Evolutionary conservation across 1,284 basidiomycete genomes (phyloP).

Genomic region (Baeospora myosura): DNA sequence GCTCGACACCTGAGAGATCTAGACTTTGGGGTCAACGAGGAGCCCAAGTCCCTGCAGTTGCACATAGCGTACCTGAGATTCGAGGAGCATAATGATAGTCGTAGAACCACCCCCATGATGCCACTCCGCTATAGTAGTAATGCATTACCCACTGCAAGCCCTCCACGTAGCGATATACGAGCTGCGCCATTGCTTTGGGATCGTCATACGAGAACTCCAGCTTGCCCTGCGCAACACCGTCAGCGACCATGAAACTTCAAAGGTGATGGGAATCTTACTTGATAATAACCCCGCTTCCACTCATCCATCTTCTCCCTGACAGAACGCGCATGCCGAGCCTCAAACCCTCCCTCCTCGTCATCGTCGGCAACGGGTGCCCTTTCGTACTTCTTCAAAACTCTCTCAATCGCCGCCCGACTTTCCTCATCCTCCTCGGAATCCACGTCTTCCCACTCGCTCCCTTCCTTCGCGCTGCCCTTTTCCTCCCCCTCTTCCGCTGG

Average conservation of each 20-base stretch:
- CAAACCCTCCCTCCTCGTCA: slow-evolving; percentile 67
- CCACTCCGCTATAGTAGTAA: slow-evolving; percentile 96
- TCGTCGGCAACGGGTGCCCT: slow-evolving; percentile 71
- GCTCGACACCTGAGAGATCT: slow-evolving; percentile 75
- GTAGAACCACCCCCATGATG: slow-evolving; percentile 99
- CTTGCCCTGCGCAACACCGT: slow-evolving; percentile 52
- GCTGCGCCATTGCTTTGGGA: slow-evolving; percentile 55
- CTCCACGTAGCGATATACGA: slow-evolving; percentile 83
- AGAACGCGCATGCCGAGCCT: slow-evolving; percentile 67
- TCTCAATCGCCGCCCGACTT: slow-evolving; percentile 62
- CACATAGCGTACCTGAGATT: slow-evolving; percentile 65
- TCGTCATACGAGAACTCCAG: slow-evolving; percentile 73
- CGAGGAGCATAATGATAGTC: slow-evolving; percentile 95
- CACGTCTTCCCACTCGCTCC: too few species aligned
- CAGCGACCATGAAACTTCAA: slow-evolving; percentile 1
- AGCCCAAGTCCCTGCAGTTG: background rate
- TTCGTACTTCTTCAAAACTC: slow-evolving; percentile 84
- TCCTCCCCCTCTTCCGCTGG: slow-evolving; percentile 40
- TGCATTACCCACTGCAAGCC: slow-evolving; percentile 99
- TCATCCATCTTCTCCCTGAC: slow-evolving; percentile 82
- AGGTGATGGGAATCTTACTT: slow-evolving; percentile 37
- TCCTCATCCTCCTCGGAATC: too few species aligned
- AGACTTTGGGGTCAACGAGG: background rate
- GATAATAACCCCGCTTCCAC: slow-evolving; percentile 91
- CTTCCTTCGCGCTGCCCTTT: slow-evolving; percentile 44